These are phyloP conservation scores for Cadophora sp. DNA, from an alignment of 2,329 filamentous ascomycete species.

Conservation along the genomic window DNA sequence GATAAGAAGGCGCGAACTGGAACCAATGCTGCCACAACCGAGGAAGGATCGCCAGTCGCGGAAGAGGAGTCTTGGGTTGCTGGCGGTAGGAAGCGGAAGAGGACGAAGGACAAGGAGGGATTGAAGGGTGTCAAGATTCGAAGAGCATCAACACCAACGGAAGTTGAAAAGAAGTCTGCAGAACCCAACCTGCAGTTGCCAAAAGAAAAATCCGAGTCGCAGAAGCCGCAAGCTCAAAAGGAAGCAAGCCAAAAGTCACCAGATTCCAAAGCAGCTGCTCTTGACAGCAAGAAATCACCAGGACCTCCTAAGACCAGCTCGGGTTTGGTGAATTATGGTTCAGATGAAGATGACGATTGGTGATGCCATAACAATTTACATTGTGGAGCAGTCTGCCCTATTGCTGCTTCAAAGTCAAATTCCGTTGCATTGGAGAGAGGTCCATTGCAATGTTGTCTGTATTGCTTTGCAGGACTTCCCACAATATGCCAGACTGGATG, in stretches of 20 bases:
- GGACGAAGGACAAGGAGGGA: conserved; percentile 48
- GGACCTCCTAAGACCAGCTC: conserved; percentile 40
- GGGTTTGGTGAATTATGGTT: conserved; percentile 62
- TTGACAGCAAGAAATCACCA: conserved; percentile 17
- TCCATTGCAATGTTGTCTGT: no score
- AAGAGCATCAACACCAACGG: conserved; percentile 37
- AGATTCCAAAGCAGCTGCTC: neutral
- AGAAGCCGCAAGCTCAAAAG: conserved; percentile 8
- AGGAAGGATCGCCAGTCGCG: conserved; percentile 28
- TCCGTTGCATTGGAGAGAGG: no score
- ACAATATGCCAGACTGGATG: neutral
- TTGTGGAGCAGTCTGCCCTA: neutral
- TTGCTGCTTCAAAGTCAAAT: no score
- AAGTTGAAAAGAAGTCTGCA: conserved; percentile 23
- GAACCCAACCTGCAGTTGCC: conserved; percentile 13
- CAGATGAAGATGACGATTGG: conserved; percentile 56
- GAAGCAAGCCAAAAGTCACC: conserved; percentile 1
- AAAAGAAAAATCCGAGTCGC: conserved; percentile 9
- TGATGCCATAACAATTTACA: neutral
- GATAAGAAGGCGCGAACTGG: conserved; percentile 41
- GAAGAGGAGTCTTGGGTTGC: conserved; percentile 47
- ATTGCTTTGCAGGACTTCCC: no score
- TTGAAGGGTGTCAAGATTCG: conserved; percentile 44
- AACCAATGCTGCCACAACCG: conserved; percentile 28
- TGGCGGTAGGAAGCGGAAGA: conserved; percentile 48